phyloP scores from a whole-genome alignment of 2,329 filamentous ascomycete species.

The Ophiostoma quercus region DNA sequence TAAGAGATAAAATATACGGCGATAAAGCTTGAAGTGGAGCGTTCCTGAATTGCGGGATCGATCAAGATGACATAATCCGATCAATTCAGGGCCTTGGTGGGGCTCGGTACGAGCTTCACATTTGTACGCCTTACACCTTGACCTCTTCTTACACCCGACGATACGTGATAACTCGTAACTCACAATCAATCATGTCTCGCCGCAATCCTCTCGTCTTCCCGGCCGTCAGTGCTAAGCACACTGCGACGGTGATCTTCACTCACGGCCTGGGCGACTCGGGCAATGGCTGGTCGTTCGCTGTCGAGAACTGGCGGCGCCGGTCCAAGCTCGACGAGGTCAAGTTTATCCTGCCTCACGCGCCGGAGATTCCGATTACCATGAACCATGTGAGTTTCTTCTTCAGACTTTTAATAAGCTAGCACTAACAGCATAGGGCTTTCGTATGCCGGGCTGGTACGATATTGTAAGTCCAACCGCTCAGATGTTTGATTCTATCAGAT shows the following conservation, averaged over 20 bases:
- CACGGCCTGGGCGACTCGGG: conserved; percentile 87
- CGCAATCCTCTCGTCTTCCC: conserved; percentile 63
- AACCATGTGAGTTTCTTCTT: conserved; percentile 45
- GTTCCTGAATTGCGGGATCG: conserved; percentile 8
- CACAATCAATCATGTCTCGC: conserved; percentile 19
- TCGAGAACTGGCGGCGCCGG: conserved; percentile 79
- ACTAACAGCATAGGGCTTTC: conserved; percentile 47
- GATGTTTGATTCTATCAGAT: neutral
- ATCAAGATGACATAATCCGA: neutral
- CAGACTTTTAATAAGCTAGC: neutral
- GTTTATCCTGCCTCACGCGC: conserved; percentile 91
- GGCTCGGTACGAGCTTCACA: neutral
- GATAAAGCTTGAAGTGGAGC: neutral
- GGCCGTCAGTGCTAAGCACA: conserved; percentile 69
- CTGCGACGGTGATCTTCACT: conserved; percentile 88
- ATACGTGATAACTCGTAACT: neutral
- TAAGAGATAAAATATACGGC: neutral
- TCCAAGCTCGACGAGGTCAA: conserved; percentile 82
- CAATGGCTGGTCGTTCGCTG: conserved; percentile 71
- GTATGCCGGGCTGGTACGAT: conserved; percentile 86
- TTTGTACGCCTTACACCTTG: too few species aligned
- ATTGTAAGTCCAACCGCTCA: conserved; percentile 47
- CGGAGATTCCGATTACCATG: conserved; percentile 73
- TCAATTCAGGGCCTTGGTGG: neutral
- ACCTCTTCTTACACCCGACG: neutral